Conservation (phyloP, 495 filamentous ascomycete genomes). For the Hyaloscypha finlandica region DNA sequence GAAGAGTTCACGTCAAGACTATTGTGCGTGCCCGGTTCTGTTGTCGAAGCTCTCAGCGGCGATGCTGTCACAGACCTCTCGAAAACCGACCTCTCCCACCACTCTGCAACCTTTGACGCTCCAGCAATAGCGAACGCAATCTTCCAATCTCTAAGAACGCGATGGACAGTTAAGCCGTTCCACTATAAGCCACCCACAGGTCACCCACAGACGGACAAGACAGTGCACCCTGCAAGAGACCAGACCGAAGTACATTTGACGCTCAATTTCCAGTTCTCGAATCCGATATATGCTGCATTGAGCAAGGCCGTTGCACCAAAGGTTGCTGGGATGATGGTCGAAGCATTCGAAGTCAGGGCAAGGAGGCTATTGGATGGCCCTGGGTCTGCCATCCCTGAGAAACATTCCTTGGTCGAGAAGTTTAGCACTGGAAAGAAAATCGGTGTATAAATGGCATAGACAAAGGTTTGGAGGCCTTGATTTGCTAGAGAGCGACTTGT, state of each 20-base stretch:
- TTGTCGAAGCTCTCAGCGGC: conserved; percentile 82
- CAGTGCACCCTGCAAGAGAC: conserved; percentile 34
- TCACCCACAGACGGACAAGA: conserved; percentile 36
- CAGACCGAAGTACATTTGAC: conserved; percentile 72
- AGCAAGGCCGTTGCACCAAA: conserved; percentile 79
- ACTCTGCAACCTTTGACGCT: conserved; percentile 24
- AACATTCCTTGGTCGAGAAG: neutral
- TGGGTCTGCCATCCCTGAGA: conserved; percentile 7
- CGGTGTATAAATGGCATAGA: conserved; percentile 40
- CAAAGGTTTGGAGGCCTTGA: neutral
- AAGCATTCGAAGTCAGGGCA: conserved; percentile 86
- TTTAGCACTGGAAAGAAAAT: conserved; percentile 11
- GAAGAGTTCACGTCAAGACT: conserved; percentile 79
- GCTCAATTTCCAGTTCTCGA: conserved; percentile 80
- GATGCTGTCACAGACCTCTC: conserved; percentile 47
- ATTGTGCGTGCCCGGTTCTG: conserved; percentile 63
- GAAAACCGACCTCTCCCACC: conserved; percentile 37
- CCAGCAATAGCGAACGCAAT: conserved; percentile 47
- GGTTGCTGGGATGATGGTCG: conserved; percentile 84
- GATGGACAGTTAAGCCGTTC: conserved; percentile 65
- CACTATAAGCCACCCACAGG: conserved; percentile 33
- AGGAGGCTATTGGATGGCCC: conserved; percentile 52
- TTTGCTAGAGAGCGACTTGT: neutral
- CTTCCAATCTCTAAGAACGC: conserved; percentile 74
- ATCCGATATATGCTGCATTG: conserved; percentile 77